phyloP scores from a whole-genome alignment of 768 basidiomycete genomes.

The Amanita muscaria region DNA sequence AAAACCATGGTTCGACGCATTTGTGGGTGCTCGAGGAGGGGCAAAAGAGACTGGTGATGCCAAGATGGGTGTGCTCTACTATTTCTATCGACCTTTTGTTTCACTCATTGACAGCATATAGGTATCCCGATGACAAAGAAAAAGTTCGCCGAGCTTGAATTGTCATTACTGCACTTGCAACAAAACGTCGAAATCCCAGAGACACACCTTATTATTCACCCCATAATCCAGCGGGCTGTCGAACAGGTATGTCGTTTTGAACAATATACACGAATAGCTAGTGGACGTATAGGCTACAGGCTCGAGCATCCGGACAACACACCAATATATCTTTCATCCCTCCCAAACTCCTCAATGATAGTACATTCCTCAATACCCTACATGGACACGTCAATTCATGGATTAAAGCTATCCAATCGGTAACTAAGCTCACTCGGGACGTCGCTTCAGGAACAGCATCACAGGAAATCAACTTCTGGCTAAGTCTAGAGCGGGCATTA shows the following conservation, averaged over 20 bases:
- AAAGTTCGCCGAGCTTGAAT: conserved; percentile 96
- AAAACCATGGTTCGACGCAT: conserved; percentile 98
- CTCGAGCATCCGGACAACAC: conserved; percentile 43
- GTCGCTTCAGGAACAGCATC: conserved; percentile 93
- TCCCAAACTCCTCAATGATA: conserved; percentile 72
- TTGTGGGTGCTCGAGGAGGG: conserved; percentile 74
- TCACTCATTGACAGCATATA: conserved; percentile 8
- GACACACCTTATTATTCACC: conserved; percentile 88
- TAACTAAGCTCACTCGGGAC: conserved; percentile 92
- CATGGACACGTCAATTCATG: conserved; percentile 93
- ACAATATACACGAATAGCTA: conserved; percentile 4
- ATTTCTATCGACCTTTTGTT: neutral
- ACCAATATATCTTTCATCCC: conserved; percentile 74
- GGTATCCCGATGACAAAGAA: conserved; percentile 98
- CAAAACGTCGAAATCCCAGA: conserved; percentile 99
- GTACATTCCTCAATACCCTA: conserved; percentile 85
- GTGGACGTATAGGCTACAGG: conserved; percentile 18
- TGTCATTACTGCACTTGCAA: conserved; percentile 89
- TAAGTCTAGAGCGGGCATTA: conserved; percentile 86
- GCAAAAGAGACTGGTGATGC: conserved; percentile 64
- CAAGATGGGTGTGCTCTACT: conserved; percentile 59
- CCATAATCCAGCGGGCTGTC: conserved; percentile 79
- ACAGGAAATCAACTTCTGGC: conserved; percentile 99
- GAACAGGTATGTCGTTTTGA: conserved; percentile 41
- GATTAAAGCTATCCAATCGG: conserved; percentile 97